Evolutionary conservation across 331 rosid species (phyloP), one percentile per base, ranked within the genome.

Genomic region (Malus hybrid): DNA sequence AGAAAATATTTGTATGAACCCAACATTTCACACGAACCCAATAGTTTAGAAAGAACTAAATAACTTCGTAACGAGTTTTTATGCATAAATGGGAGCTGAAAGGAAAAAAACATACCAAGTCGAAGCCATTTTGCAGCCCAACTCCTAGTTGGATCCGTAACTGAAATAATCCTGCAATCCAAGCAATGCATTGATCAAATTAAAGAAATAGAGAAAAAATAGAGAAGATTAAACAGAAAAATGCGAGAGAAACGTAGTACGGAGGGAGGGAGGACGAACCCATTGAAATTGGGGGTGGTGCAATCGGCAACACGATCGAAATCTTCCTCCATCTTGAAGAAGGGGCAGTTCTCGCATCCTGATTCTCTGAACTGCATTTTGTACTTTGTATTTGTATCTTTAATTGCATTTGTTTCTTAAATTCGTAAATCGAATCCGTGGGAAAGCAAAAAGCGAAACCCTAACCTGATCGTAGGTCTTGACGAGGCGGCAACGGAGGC

Each of bases 101-200:
- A 0, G 59, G 8, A 16, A 54, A 54, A 42, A 42, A 42, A 1
- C 56, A 63, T 89, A 93, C 98, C 97, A 54, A 94, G 87, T 74
- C 99, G 89, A 75, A 94, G 78, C 99, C 99, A 92, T 36, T 96
- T 92, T 12, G 96, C 96, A 61, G 97, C 93, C 99, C 97, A 94
- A 44, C 99, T 94, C 75, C 91, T 84, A 56, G 83, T 34, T 10
- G 99, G 99, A 84, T 94, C 97, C 99, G 90, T 94, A 29, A 94
- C 96, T 9, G 97, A 91, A 72, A 94, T 91, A 77, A 91, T 84
- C 71, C 98, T 93, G 83, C 67, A 70, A 67, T 20, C 24, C 66
- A 59, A 80, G 48, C n/a, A 13, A 57, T 36, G 48, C 14, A 10
- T 14, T 4, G 9, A 54, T 15, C 0, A 18, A 54, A 54, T 54